These are phyloP conservation scores for Clavispora fructus DNA, from an alignment of 805 yeast genomes.

Conservation along the genomic window DNA sequence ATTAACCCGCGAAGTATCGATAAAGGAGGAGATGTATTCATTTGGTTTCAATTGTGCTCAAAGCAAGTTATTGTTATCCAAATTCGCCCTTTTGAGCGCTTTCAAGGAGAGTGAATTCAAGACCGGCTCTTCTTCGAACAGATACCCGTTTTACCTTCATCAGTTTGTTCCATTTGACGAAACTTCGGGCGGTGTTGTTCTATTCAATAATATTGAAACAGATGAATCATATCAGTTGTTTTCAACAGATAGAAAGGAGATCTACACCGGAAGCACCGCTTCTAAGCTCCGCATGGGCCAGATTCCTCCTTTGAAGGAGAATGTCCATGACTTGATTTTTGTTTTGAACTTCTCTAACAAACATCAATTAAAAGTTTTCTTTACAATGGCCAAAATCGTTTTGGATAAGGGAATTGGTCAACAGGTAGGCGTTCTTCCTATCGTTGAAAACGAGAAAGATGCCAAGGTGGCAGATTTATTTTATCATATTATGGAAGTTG, in stretches of 20 bases:
- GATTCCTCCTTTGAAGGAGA: constrained; percentile 65
- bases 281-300: constrained; percentile 36
- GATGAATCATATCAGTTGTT: constrained; percentile 51
- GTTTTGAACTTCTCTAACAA: constrained; percentile 55
- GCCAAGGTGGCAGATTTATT: constrained; percentile 25
- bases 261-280: constrained; percentile 33
- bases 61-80: constrained; percentile 28
- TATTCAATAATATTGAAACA: constrained; percentile 69
- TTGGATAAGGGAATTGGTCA: constrained; percentile 63
- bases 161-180: constrained; percentile 12
- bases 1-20: constrained; percentile 20
- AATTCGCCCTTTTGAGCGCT: constrained; percentile 37
- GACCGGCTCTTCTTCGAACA: constrained; percentile 30
- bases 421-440: constrained; percentile 79
- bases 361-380: constrained; percentile 45
- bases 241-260: constrained; percentile 36
- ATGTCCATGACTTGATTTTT: constrained; percentile 70
- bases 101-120: constrained; percentile 33
- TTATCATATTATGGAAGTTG: constrained; percentile 27
- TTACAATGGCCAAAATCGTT: constrained; percentile 45
- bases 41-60: constrained; percentile 29
- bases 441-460: constrained; percentile 30
- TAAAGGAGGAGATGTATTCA: constrained; percentile 19
- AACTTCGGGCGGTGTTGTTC: constrained; percentile 45
- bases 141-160: constrained; percentile 29